Conservation (phyloP, 148 eudicot genomes). For the Polygonum aviculare region DNA sequence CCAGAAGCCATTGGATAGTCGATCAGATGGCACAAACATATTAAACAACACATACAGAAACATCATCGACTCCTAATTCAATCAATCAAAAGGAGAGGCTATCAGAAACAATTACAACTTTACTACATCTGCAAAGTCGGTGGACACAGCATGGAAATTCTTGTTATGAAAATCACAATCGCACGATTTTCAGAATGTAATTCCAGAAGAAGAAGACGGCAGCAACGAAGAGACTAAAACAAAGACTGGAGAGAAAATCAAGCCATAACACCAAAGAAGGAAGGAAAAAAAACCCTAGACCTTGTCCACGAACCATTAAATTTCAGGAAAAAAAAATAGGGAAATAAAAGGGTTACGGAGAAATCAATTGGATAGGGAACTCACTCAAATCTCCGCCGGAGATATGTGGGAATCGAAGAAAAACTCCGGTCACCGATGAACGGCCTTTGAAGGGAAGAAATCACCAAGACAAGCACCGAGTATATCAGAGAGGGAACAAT, state of each 20-base stretch:
- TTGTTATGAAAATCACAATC: neutral
- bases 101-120: neutral
- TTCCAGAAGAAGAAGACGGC: neutral
- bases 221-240: neutral
- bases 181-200: neutral
- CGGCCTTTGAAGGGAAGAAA: constrained; percentile 1
- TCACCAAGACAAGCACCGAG: neutral
- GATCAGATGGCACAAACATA: neutral
- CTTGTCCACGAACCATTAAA: neutral
- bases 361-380: neutral
- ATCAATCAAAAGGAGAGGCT: neutral
- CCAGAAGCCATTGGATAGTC: neutral
- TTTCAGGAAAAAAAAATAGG: neutral
- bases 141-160: neutral
- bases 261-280: neutral
- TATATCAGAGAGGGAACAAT: neutral
- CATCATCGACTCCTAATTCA: neutral
- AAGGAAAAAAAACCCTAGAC: neutral
- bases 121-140: neutral
- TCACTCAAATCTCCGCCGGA: neutral
- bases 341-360: neutral
- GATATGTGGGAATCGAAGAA: neutral
- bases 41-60: neutral
- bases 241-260: neutral
- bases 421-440: constrained; percentile 1